Conservation (phyloP, 2,329 filamentous ascomycete genomes). For the Alternaria rosae region DNA sequence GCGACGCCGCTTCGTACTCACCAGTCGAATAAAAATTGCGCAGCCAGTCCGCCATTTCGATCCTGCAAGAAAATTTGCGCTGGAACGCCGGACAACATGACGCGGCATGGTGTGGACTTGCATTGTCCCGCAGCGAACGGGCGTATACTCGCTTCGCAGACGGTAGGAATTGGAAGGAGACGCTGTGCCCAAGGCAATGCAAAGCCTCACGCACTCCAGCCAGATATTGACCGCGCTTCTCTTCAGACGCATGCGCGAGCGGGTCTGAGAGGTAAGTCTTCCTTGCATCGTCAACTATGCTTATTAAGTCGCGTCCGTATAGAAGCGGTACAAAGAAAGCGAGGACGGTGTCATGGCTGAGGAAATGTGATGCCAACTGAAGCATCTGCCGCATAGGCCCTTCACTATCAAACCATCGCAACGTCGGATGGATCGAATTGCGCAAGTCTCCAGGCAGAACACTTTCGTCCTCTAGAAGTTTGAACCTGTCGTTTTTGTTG, state of each 20-base stretch:
- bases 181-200: conserved; percentile 34
- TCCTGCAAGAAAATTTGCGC: conserved; percentile 17
- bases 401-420: conserved; percentile 27
- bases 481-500: conserved; percentile 41
- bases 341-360: conserved; percentile 37
- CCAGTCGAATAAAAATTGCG: conserved; percentile 24
- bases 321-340: conserved; percentile 42
- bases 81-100: conserved; percentile 26
- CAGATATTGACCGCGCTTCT: conserved; percentile 20
- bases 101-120: conserved; percentile 9
- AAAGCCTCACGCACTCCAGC: conserved; percentile 31
- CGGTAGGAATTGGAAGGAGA: conserved; percentile 28
- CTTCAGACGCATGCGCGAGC: conserved; percentile 14
- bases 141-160: conserved; percentile 29
- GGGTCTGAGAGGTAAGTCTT: conserved; percentile 36
- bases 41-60: conserved; percentile 35
- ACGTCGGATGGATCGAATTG: conserved; percentile 42
- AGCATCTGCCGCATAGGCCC: conserved; percentile 32
- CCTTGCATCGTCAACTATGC: not conserved
- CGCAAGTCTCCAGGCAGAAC: conserved; percentile 33
- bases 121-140: conserved; percentile 22
- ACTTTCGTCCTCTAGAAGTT: conserved; percentile 36
- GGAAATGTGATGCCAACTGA: conserved; percentile 44
- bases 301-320: conserved; percentile 30
- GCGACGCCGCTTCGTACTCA: conserved; percentile 31